Percentiles rank a stretch among this genome's conserved stretches.
phyloP scores from a whole-genome alignment of 1,284 basidiomycete genomes.

The Naganishia liquefaciens region DNA sequence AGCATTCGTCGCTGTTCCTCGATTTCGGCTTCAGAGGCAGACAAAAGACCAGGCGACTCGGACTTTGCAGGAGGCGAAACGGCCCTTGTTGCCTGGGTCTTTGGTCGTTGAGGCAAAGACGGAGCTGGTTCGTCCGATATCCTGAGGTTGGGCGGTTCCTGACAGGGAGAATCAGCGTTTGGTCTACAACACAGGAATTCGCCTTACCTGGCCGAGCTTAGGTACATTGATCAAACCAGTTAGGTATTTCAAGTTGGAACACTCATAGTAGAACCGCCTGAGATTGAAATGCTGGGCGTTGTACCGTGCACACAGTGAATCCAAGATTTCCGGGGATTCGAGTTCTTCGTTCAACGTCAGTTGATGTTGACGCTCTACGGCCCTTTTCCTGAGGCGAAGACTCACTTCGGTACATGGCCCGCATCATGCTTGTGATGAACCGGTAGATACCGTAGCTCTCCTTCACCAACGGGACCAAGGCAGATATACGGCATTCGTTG shows the following conservation, averaged over 20 bases:
- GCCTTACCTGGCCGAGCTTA: constrained; percentile 78
- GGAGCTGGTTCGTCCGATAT: constrained; percentile 75
- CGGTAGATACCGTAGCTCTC: constrained; percentile 97
- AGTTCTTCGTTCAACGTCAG: constrained; percentile 62
- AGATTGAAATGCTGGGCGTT: constrained; percentile 84
- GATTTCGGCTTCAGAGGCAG: constrained; percentile 74
- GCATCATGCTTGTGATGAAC: constrained; percentile 95
- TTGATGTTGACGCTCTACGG: neutral
- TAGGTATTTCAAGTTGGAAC: constrained; percentile 92
- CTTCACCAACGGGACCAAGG: constrained; percentile 90
- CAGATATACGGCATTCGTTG: constrained; percentile 92
- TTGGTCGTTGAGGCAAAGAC: constrained; percentile 83
- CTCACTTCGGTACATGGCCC: constrained; percentile 88
- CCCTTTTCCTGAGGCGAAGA: constrained; percentile 33
- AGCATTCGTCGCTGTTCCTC: constrained; percentile 93
- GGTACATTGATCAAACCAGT: constrained; percentile 95
- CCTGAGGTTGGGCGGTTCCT: constrained; percentile 92
- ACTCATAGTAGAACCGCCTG: constrained; percentile 96
- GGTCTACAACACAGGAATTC: constrained; percentile 34
- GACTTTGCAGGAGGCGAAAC: constrained; percentile 53
- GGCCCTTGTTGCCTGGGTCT: constrained; percentile 56
- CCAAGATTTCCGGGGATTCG: constrained; percentile 79
- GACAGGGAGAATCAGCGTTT: neutral
- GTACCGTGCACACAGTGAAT: constrained; percentile 80
- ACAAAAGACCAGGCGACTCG: constrained; percentile 61